Conservation (phyloP, 2,329 filamentous ascomycete genomes). For the Tolypocladium ovalisporum region DNA sequence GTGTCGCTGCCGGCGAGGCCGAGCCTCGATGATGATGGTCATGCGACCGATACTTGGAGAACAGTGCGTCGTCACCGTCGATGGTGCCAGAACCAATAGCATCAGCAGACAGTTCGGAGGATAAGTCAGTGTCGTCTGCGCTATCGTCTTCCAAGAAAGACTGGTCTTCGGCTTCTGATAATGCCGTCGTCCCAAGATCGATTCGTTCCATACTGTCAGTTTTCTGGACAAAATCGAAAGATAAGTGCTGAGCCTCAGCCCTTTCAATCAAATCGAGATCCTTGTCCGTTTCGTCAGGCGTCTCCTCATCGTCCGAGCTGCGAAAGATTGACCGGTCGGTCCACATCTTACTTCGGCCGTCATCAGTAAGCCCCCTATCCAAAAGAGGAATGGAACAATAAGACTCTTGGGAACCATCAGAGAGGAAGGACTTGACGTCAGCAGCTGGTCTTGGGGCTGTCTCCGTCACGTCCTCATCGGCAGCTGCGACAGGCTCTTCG, state of each 20-base stretch:
- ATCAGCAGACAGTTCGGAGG: conserved; percentile 51
- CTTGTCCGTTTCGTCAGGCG: conserved; percentile 11
- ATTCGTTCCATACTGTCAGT: conserved; percentile 40
- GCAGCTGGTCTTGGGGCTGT: conserved; percentile 16
- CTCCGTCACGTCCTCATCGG: conserved; percentile 4
- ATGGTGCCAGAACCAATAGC: conserved; percentile 31
- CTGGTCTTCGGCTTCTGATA: conserved; percentile 19
- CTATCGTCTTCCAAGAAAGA: conserved; percentile 42
- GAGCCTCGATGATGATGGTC: conserved; percentile 16
- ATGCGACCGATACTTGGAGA: conserved; percentile 14
- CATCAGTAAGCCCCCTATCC: conserved; percentile 51
- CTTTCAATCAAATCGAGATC: conserved; percentile 2
- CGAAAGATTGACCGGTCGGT: conserved; percentile 43
- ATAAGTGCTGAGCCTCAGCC: conserved; percentile 25
- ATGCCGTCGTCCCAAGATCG: conserved; percentile 20
- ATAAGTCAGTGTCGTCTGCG: conserved; percentile 45
- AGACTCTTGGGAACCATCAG: conserved; percentile 58
- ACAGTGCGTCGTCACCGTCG: conserved; percentile 18
- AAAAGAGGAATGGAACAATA: conserved; percentile 70
- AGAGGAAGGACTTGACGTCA: conserved; percentile 36
- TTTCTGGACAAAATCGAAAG: conserved; percentile 44
- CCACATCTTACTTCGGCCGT: conserved; percentile 38
- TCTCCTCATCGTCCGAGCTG: conserved; percentile 30
- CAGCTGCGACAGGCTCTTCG: conserved; percentile 24
- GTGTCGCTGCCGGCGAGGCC: conserved; percentile 7